Percentiles rank a stretch among this genome's conserved stretches.
phyloP scores from a whole-genome alignment of 2,329 filamentous ascomycete species.

The Venturia effusa region DNA sequence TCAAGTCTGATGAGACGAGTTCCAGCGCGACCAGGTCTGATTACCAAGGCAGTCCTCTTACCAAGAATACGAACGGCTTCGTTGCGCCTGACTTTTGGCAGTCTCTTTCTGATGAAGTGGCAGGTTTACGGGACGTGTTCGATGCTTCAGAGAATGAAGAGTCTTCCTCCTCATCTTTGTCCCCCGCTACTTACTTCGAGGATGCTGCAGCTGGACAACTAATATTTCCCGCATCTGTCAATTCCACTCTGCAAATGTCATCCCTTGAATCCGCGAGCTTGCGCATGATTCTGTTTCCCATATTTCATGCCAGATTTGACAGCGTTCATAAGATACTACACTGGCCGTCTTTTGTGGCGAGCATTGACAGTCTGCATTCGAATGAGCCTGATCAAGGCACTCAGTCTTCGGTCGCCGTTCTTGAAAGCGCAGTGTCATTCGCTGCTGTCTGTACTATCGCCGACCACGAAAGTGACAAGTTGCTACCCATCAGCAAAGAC shows the following conservation, averaged over 20 bases:
- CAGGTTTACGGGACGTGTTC: background rate
- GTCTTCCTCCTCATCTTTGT: no score
- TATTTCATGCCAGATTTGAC: conserved; percentile 14
- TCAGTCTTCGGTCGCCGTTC: no score
- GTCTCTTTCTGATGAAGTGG: conserved; percentile 11
- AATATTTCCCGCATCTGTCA: no score
- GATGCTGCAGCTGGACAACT: no score
- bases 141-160: background rate
- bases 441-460: background rate
- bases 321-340: conserved; percentile 14
- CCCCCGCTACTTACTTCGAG: no score
- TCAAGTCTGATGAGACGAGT: no score
- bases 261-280: no score
- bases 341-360: conserved; percentile 13
- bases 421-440: background rate
- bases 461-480: background rate
- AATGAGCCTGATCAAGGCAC: no score
- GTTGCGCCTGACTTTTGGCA: conserved; percentile 11
- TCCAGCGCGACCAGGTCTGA: no score
- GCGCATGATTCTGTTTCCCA: background rate
- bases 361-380: conserved; percentile 8
- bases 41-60: no score
- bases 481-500: background rate
- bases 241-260: no score
- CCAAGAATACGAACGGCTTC: no score